phyloP scores from a whole-genome alignment of 495 filamentous ascomycete genomes.

The Tuber brumale region DNA sequence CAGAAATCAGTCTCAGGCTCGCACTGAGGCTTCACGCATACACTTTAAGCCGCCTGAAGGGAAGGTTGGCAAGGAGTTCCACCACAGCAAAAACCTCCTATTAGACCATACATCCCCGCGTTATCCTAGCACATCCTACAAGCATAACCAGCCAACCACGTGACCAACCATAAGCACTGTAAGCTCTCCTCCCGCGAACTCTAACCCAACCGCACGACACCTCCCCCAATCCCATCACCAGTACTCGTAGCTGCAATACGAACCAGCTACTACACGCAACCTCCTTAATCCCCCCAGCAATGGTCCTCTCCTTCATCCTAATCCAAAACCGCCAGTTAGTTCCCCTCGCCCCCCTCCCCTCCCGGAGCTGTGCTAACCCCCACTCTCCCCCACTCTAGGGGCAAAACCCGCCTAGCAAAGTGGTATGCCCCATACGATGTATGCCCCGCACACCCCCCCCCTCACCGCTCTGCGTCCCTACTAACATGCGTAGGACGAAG shows the following conservation, averaged over 20 bases:
- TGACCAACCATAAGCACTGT: not conserved
- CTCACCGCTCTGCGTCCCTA: constrained; percentile 8
- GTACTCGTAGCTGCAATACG: not conserved
- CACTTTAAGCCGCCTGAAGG: no score
- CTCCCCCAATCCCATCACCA: not conserved
- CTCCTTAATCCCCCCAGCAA: constrained; percentile 39
- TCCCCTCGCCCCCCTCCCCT: not conserved
- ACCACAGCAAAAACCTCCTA: no score
- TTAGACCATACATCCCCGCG: no score
- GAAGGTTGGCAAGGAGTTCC: no score
- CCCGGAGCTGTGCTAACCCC: constrained; percentile 24
- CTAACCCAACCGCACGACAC: not conserved
- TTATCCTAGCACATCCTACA: no score
- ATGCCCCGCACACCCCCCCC: constrained; percentile 14
- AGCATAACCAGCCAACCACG: not conserved
- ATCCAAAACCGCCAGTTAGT: constrained; percentile 94
- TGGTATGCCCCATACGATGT: constrained; percentile 96
- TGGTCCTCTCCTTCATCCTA: constrained; percentile 91
- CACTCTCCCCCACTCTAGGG: constrained; percentile 52
- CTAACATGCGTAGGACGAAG: constrained; percentile 33
- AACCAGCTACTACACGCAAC: not conserved
- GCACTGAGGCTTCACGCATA: no score
- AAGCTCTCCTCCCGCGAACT: not conserved
- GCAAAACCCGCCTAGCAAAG: constrained; percentile 96
- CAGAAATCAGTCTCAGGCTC: no score